phyloP scores from a whole-genome alignment of 2,329 filamentous ascomycete species.

The Neonectria coccinea region DNA sequence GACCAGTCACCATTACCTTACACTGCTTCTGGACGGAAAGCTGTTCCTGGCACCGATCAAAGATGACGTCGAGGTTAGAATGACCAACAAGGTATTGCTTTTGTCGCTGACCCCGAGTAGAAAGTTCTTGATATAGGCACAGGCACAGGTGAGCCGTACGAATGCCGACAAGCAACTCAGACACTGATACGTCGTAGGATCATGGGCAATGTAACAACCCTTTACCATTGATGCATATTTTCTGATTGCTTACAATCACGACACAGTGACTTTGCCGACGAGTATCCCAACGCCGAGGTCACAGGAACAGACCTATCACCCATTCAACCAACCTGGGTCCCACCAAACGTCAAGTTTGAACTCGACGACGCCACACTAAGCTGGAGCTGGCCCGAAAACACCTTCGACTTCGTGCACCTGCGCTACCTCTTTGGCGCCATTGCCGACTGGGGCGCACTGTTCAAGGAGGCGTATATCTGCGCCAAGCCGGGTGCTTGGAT shows the following conservation, averaged over 20 bases:
- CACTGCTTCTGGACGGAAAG: constrained; percentile 1
- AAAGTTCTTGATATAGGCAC: constrained; percentile 12
- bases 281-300: constrained; percentile 1
- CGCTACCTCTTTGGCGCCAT: constrained; percentile 30
- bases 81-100: neutral
- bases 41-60: constrained; percentile 1
- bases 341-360: constrained; percentile 5
- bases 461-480: constrained; percentile 19
- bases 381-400: constrained; percentile 20
- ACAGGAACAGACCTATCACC: constrained; percentile 3
- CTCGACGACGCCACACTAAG: constrained; percentile 12
- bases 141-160: neutral
- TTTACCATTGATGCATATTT: neutral
- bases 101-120: neutral
- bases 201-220: constrained; percentile 7
- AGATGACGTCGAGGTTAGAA: constrained; percentile 1
- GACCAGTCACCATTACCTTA: constrained; percentile 5
- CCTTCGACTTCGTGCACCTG: constrained; percentile 27
- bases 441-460: constrained; percentile 19
- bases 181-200: neutral
- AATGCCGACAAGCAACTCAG: neutral
- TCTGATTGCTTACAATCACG: neutral
- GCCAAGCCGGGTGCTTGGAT: constrained; percentile 23
- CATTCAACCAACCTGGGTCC: constrained; percentile 10
- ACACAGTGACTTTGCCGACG: constrained; percentile 10